These are phyloP conservation scores for Apiospora sp. DNA, from an alignment of 2,329 filamentous ascomycete genomes.

Conservation along the genomic window DNA sequence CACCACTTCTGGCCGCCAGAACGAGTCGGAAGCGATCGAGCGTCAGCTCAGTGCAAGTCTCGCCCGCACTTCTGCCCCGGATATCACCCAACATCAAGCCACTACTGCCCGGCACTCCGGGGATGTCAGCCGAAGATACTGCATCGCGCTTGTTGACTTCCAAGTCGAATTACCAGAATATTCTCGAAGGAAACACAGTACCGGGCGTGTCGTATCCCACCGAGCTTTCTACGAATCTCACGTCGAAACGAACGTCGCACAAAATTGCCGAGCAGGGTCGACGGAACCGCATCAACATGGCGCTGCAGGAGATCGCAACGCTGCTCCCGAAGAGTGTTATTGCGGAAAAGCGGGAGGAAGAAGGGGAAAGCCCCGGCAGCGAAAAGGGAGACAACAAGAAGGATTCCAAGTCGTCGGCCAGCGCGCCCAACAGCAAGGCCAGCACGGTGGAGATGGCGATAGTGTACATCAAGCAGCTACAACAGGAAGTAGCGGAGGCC, in stretches of 20 bases:
- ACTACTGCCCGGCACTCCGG: slow-evolving; percentile 70
- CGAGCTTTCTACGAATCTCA: slow-evolving; percentile 90
- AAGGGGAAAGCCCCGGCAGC: slow-evolving; percentile 57
- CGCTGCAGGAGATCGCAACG: slow-evolving; percentile 88
- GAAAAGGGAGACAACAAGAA: slow-evolving; percentile 53
- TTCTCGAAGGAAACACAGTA: slow-evolving; percentile 89
- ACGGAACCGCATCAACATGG: slow-evolving; percentile 93
- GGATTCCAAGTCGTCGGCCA: slow-evolving; percentile 48
- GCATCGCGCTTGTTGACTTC: slow-evolving; percentile 82
- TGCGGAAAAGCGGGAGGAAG: slow-evolving; percentile 54
- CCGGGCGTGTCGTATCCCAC: slow-evolving; percentile 91
- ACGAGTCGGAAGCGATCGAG: slow-evolving; percentile 75
- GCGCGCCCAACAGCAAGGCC: slow-evolving; percentile 84
- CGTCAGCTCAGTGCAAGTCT: slow-evolving; percentile 76
- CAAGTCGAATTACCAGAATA: slow-evolving; percentile 98
- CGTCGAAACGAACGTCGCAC: slow-evolving; percentile 95
- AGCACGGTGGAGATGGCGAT: slow-evolving; percentile 98
- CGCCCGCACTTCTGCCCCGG: slow-evolving; percentile 84
- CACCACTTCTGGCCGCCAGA: slow-evolving; percentile 63
- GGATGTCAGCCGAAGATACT: slow-evolving; percentile 64
- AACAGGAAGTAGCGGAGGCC: slow-evolving; percentile 74
- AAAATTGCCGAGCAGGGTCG: slow-evolving; percentile 98
- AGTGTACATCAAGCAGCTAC: slow-evolving; percentile 88
- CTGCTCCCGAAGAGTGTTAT: slow-evolving; percentile 72
- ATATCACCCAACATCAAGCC: slow-evolving; percentile 97